A percentile compares a stretch with the other conserved stretches of the same genome.
Conservation (phyloP, 164 flowering plant genomes). For the Euptelea pleiosperma region DNA sequence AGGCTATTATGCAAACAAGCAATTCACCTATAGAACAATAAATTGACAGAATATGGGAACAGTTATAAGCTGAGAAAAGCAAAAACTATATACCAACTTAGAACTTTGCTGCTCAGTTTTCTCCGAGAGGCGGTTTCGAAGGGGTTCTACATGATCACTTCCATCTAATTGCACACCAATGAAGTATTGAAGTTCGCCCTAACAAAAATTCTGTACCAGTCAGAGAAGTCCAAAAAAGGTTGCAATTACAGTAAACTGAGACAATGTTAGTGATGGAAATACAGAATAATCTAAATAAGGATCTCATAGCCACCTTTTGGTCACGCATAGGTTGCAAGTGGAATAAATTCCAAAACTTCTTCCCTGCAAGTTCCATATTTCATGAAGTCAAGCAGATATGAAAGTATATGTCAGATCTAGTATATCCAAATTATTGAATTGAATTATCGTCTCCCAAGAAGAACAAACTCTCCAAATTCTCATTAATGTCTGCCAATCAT, state of each 20-base stretch:
- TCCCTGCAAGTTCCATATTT: slow-evolving; percentile 51
- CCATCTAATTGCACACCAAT: slow-evolving; percentile 99
- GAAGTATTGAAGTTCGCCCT: slow-evolving; percentile 98
- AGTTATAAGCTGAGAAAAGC: neutral
- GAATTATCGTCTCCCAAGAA: neutral
- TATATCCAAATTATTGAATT: neutral
- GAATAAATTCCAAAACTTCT: slow-evolving; percentile 95
- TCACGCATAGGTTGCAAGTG: slow-evolving; percentile 99
- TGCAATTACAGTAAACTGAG: neutral
- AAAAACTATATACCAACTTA: slow-evolving; percentile 48
- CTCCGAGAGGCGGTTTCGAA: slow-evolving; percentile 82
- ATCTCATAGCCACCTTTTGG: slow-evolving; percentile 57
- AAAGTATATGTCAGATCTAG: neutral
- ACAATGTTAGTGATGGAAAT: neutral
- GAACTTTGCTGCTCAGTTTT: slow-evolving; percentile 68
- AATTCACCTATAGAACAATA: neutral
- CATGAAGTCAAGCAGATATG: neutral
- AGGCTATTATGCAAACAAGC: neutral
- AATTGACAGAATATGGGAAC: neutral
- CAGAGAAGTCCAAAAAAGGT: neutral
- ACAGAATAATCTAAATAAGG: slow-evolving; percentile 8
- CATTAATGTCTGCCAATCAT: no score
- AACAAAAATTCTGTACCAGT: slow-evolving; percentile 13
- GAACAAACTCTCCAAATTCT: neutral
- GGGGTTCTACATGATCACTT: slow-evolving; percentile 91